Base-by-base conservation (phyloP, 352 stramenopile species). In the Pythium aristosporum region DNA sequence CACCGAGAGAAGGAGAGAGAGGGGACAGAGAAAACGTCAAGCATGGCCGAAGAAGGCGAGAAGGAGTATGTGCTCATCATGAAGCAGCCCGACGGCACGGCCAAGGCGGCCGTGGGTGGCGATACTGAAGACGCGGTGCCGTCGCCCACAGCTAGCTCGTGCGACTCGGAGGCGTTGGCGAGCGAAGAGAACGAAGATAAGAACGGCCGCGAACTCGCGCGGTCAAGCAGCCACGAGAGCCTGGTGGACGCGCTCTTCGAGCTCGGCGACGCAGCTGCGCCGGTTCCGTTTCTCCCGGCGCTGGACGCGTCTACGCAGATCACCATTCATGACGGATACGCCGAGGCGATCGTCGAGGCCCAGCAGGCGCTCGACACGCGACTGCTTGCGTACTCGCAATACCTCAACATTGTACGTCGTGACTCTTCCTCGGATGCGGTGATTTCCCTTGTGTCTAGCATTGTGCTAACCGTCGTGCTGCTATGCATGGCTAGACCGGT, bases 231-330 rank as follows among this genome's bases (percentile, higher is more conserved):
- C 34, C 34, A 39, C 15, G 63, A 62, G 15, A 49, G 71, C 54
- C 48, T 66, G 36, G 69, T 76, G 4, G 72, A 77, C 20, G 60
- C 60, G 60, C 77, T 74, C 43, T 71, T 86, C 10, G 80, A 90
- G 54, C 63, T 83, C 11, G 76, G 87, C 16, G 60, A 72, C 43
- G 72, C 83, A 42, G 74, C 74, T 12, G 73, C 82, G 37, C 63
- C 67, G 23, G 75, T 90, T 55, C 85, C 85, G 6, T 91, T 88
- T 65, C 69, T 92, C 16, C 85, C 85, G 8, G 80, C 80, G 57
- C 72, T 95, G 21, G 84, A 92, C 53, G 82, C 84, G 43, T 95
- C 86, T n/a, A 93, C 82, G 15, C 72, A 95, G 75, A 93, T 95
- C 69, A 93, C 80, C 49, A 87, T 89, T 63, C 73, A 85, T 48